phyloP scores from a whole-genome alignment of 345 rosid species.

The Pistacia vera region DNA sequence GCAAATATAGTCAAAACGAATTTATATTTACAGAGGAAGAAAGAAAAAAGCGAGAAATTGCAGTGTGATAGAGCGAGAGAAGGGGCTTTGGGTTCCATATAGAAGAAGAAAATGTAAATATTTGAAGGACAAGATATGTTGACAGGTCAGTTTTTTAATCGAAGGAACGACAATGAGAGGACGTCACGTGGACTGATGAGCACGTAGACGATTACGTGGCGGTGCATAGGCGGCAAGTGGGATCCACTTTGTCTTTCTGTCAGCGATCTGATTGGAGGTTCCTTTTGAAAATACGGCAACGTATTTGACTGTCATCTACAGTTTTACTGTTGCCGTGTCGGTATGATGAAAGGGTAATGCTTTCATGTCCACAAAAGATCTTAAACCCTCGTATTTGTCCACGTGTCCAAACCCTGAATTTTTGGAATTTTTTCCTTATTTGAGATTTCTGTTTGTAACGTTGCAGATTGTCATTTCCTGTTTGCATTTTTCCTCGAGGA shows the following conservation, averaged over 20 bases:
- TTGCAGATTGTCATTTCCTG: conserved; percentile 18
- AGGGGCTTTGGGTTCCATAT: conserved; percentile 14
- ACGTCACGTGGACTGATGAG: not conserved
- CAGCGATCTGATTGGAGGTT: not conserved
- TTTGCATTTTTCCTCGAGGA: not conserved
- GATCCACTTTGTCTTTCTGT: conserved; percentile 1
- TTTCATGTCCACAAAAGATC: conserved; percentile 17
- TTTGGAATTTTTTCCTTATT: not conserved
- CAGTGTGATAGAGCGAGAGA: not conserved
- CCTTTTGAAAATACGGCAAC: not conserved
- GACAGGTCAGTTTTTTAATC: not conserved
- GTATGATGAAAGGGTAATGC: conserved; percentile 4
- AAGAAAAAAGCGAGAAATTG: conserved; percentile 19
- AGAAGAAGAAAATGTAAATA: conserved; percentile 24
- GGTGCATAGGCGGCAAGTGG: not conserved
- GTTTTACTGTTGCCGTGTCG: conserved; percentile 26
- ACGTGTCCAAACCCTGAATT: not conserved
- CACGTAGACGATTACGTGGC: conserved; percentile 16
- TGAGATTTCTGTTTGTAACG: not conserved
- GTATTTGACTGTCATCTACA: not conserved
- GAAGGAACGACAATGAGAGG: conserved; percentile 10
- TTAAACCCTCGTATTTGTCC: conserved; percentile 1
- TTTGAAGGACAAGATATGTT: not conserved
- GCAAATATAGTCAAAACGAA: conserved; percentile 10
- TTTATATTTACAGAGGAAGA: not conserved